These are phyloP conservation scores for Nicotiana tabacum DNA, from an alignment of 257 asterid genomes.

Conservation along the genomic window DNA sequence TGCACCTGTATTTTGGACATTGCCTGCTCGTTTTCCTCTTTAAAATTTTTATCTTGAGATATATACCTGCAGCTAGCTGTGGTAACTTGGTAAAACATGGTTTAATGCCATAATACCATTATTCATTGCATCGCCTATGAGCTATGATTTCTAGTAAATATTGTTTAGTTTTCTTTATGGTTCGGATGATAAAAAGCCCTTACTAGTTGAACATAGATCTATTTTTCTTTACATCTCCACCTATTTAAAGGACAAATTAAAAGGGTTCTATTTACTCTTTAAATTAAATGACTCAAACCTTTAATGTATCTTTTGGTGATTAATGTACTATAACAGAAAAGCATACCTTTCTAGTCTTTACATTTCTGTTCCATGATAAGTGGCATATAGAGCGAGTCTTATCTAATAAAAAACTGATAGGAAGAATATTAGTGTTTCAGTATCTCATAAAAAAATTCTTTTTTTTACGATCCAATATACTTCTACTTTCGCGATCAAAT, in stretches of 20 bases:
- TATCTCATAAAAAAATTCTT: not conserved
- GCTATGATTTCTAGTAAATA: not conserved
- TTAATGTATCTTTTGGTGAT: not conserved
- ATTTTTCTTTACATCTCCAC: not conserved
- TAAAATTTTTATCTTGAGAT: not conserved
- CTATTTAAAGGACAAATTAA: not conserved
- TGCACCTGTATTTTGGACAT: conserved; percentile 9
- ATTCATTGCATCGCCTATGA: not conserved
- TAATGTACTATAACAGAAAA: not conserved
- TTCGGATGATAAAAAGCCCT: not conserved
- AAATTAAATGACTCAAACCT: no score
- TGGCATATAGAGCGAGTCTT: not conserved
- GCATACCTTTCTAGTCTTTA: not conserved
- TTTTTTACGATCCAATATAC: no score
- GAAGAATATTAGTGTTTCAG: accelerated
- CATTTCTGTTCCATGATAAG: not conserved
- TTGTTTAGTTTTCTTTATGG: not conserved
- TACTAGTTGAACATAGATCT: not conserved
- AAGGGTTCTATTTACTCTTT: no score
- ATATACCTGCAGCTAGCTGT: not conserved
- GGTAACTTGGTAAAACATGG: not conserved
- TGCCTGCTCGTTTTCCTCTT: conserved; percentile 14
- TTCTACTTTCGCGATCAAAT: no score
- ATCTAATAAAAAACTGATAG: not conserved
- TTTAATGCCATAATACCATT: not conserved